These are phyloP conservation scores for Phytophthora tentaculata DNA, from an alignment of 352 stramenopile genomes.

Conservation along the genomic window DNA sequence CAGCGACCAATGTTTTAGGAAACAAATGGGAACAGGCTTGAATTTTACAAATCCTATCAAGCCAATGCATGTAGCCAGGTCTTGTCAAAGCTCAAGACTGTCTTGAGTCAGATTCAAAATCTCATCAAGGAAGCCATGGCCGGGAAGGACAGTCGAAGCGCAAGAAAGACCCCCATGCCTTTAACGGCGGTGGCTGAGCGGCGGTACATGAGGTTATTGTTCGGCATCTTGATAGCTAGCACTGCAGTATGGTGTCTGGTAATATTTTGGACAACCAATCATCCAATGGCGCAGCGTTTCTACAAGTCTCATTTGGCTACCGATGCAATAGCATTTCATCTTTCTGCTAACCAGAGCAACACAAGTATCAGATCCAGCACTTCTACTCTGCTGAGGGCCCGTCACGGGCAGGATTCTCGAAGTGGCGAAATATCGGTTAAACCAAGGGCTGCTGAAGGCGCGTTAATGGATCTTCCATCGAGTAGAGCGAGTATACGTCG, in stretches of 20 bases:
- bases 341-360: not conserved
- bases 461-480: slow-evolving; percentile 1
- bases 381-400: not conserved
- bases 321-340: not conserved
- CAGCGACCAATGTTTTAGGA: no score
- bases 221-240: not conserved
- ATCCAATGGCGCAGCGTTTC: not conserved
- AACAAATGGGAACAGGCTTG: no score
- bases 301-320: not conserved
- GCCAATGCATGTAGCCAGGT: no score
- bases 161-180: not conserved
- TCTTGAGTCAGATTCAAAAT: slow-evolving; percentile 11
- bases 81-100: no score
- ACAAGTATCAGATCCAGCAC: not conserved
- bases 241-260: slow-evolving; percentile 9
- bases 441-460: not conserved
- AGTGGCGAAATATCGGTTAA: not conserved
- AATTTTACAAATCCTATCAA: no score
- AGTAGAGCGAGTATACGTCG: not conserved
- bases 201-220: not conserved
- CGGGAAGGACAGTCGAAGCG: not conserved
- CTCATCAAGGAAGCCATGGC: not conserved
- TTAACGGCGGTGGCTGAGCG: slow-evolving; percentile 8
- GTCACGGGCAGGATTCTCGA: not conserved
- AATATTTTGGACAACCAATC: slow-evolving; percentile 2